Percentiles rank a stretch among this genome's conserved stretches.
These are phyloP conservation scores for Amaranthus tricolor DNA, from an alignment of 179 eudicot genomes.

Conservation along the genomic window DNA sequence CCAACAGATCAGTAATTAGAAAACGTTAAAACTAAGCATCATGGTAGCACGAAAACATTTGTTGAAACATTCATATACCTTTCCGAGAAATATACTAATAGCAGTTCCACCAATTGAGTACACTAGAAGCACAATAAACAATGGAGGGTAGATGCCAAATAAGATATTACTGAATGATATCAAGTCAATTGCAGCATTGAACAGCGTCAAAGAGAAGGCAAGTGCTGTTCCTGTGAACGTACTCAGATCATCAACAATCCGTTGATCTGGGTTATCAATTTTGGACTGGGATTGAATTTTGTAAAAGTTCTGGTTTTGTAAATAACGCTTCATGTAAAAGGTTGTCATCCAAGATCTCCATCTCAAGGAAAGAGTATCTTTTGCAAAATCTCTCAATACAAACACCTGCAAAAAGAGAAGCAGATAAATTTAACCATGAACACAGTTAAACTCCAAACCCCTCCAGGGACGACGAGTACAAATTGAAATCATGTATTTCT, in stretches of 20 bases:
- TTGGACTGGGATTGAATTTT: conserved; percentile 90
- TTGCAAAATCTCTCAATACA: conserved; percentile 90
- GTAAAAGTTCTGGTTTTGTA: conserved; percentile 82
- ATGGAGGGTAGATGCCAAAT: conserved; percentile 92
- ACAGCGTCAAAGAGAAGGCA: conserved; percentile 75
- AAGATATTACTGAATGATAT: conserved; percentile 93
- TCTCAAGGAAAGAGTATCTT: conserved; percentile 82
- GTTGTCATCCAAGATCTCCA: conserved; percentile 99
- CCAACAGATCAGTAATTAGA: conserved; percentile 7
- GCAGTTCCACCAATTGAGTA: conserved; percentile 95
- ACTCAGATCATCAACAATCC: conserved; percentile 97
- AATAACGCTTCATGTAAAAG: conserved; percentile 82
- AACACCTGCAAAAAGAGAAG: conserved; percentile 56
- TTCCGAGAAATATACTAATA: conserved; percentile 78
- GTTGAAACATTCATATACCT: conserved; percentile 38
- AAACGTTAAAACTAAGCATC: neutral
- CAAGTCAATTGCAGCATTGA: conserved; percentile 90
- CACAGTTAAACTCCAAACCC: neutral
- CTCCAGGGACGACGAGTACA: neutral
- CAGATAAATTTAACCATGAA: neutral
- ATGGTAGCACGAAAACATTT: neutral
- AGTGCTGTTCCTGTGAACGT: conserved; percentile 95
- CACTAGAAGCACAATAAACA: conserved; percentile 76
- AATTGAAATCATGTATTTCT: neutral
- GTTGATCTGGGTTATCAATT: conserved; percentile 98